Conservation (phyloP, 768 basidiomycete genomes). For the Boletus vermiculosoides region DNA sequence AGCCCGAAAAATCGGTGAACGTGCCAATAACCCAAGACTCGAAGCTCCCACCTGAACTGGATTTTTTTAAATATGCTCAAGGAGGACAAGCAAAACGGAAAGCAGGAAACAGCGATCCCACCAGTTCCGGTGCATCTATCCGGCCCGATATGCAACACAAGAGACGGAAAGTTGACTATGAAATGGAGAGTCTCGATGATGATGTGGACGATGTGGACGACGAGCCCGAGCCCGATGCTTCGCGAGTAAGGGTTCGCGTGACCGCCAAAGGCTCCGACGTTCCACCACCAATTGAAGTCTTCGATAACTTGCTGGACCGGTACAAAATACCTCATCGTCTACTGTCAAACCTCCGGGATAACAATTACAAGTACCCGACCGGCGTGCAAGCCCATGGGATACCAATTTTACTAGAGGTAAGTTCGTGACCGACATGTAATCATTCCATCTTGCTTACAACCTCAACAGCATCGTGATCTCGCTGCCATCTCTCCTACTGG, state of each 20-base stretch:
- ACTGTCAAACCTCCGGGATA: constrained; percentile 58
- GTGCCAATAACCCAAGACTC: constrained; percentile 32
- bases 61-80: constrained; percentile 89
- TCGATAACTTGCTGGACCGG: constrained; percentile 56
- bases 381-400: constrained; percentile 79
- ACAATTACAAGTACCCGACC: constrained; percentile 68
- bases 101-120: constrained; percentile 18
- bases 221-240: constrained; percentile 19
- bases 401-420: constrained; percentile 76
- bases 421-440: constrained; percentile 19
- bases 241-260: constrained; percentile 58
- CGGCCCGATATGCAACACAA: constrained; percentile 17
- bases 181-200: constrained; percentile 21
- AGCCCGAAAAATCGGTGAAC: constrained; percentile 24
- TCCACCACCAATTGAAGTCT: constrained; percentile 56
- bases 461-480: constrained; percentile 69
- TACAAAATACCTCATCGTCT: constrained; percentile 60
- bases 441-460: not conserved
- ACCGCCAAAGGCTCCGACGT: constrained; percentile 70
- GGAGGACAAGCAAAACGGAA: constrained; percentile 56
- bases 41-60: constrained; percentile 72
- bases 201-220: constrained; percentile 25
- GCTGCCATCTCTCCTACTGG: constrained; percentile 97
- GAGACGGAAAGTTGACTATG: constrained; percentile 31
- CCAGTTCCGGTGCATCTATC: constrained; percentile 12